Percentiles rank a stretch among this genome's conserved stretches.
phyloP scores from a whole-genome alignment of 176 grass and related monocot species.

The Rhynchospora breviuscula region DNA sequence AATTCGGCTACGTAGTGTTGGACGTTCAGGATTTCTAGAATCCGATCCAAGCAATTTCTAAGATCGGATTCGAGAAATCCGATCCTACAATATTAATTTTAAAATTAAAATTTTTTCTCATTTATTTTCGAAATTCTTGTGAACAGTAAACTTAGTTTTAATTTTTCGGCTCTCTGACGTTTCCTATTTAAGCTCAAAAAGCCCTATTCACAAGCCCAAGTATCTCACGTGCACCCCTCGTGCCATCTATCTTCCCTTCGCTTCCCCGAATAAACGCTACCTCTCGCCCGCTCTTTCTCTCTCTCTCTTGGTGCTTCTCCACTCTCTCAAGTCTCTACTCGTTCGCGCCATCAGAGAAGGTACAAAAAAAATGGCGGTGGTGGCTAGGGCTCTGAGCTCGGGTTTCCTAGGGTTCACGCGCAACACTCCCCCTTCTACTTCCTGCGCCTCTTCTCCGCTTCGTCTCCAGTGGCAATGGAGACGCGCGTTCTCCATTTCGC shows the following conservation, averaged over 20 bases:
- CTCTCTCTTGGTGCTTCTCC: too few relatives aligned
- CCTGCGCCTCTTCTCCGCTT: conserved; percentile 44
- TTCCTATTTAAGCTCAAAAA: neutral
- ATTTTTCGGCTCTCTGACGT: too few relatives aligned
- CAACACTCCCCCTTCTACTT: conserved; percentile 20
- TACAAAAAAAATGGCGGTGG: conserved; percentile 28
- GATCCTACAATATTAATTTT: too few relatives aligned
- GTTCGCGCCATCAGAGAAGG: conserved; percentile 1
- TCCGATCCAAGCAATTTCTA: too few relatives aligned
- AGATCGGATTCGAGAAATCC: too few relatives aligned
- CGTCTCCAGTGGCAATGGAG: conserved; percentile 49
- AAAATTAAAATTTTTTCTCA: too few relatives aligned
- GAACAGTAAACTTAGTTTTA: too few relatives aligned
- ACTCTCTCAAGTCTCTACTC: neutral
- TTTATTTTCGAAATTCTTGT: too few relatives aligned
- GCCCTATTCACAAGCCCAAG: neutral
- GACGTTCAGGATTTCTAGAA: too few relatives aligned
- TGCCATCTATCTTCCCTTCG: conserved; percentile 4
- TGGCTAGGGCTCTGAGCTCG: conserved; percentile 52
- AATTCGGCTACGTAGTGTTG: too few relatives aligned
- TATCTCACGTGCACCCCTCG: neutral
- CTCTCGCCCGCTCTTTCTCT: neutral
- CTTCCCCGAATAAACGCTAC: neutral
- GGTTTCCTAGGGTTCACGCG: conserved; percentile 46
- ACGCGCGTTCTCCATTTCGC: conserved; percentile 50